Evolutionary conservation across 2,329 filamentous ascomycete species (phyloP), one percentile per base, ranked within the genome.

Genomic region (Neopestalotiopsis sp.): DNA sequence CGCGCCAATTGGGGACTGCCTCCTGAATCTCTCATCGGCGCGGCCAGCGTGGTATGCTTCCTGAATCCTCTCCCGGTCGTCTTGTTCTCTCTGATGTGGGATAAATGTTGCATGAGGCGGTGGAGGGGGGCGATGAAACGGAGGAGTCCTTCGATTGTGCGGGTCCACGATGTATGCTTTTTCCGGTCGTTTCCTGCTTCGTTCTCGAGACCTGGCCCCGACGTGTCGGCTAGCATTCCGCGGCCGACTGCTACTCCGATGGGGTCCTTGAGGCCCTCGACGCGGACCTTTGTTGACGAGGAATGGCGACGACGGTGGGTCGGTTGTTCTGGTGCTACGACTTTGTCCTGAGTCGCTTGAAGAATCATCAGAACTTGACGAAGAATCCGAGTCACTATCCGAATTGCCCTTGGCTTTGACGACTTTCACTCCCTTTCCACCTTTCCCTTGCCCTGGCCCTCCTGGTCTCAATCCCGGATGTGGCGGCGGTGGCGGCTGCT

Each of bases 21-120:
- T 45, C 4, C 17, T 45, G 9, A 42, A 45, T 56, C 30, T 61
- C 57, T 67, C 66, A 38, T 38, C 58, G 4, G 30, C 66, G 45
- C 66, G 30, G 7, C 66, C 66, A 28, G 66, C 58, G 4, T 34
- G 3, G 59, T 45, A 67, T 4, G 66, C 66, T 10, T 62, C 38
- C 28, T 32, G 30, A 38, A 67, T 63, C 40, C 66, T 67, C 28
- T 67, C 40, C 7, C 62, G 12, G 12, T 67, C 66, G 24, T 30
- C 40, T 14, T 12, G 9, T n/a, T 24, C 28, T 38, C 17, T 14
- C 14, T 24, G 30, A 14, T 42, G 60, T 12, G n/a, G 60, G 17
- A 34, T 14, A 12, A 12, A 20, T 38, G 32, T 13, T 30, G 28
- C 9, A 24, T 30, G 30, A 28, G 24, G 34, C 7, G 45, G n/a